A percentile compares a stretch with the other conserved stretches of the same genome.
These are phyloP conservation scores for Pythium utonaiense DNA, from an alignment of 352 stramenopile genomes.

Conservation along the genomic window DNA sequence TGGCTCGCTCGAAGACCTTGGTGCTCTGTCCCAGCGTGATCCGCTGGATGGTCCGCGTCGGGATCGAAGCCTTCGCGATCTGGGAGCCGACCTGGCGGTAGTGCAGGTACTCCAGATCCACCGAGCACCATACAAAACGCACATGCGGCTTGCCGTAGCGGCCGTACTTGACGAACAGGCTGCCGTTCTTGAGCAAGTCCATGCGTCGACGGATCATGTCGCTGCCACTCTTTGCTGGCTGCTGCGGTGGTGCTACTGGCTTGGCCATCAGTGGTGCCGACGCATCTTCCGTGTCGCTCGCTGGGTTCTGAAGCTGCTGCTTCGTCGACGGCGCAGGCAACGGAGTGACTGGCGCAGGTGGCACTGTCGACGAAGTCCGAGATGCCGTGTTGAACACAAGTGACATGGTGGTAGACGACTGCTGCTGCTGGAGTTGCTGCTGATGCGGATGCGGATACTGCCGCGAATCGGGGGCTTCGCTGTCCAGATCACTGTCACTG, in stretches of 20 bases:
- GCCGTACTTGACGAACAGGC: constrained; percentile 78
- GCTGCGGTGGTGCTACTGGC: constrained; percentile 9
- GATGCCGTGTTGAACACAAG: constrained; percentile 15
- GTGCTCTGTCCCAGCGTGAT: constrained; percentile 51
- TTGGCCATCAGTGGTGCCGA: constrained; percentile 3
- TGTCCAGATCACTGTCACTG: constrained; percentile 49
- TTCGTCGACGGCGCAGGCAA: neutral
- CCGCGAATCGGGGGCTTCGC: constrained; percentile 8
- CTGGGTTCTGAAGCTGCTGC: neutral
- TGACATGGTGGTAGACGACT: constrained; percentile 20
- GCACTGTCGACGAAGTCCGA: neutral
- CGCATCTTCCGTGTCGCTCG: constrained; percentile 11
- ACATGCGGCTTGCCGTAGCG: constrained; percentile 72
- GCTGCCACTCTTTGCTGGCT: constrained; percentile 29
- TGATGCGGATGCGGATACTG: constrained; percentile 14
- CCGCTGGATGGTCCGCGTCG: constrained; percentile 40
- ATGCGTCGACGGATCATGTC: constrained; percentile 65
- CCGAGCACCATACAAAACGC: constrained; percentile 78
- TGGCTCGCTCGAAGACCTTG: constrained; percentile 62
- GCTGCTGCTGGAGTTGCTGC: constrained; percentile 6
- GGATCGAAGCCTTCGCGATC: constrained; percentile 52
- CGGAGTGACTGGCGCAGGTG: constrained; percentile 9
- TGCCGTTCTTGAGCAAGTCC: constrained; percentile 67
- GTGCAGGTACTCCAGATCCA: constrained; percentile 69
- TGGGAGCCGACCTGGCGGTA: constrained; percentile 56